Conservation (phyloP, 345 rosid genomes). For the Hibiscus mutabilis region DNA sequence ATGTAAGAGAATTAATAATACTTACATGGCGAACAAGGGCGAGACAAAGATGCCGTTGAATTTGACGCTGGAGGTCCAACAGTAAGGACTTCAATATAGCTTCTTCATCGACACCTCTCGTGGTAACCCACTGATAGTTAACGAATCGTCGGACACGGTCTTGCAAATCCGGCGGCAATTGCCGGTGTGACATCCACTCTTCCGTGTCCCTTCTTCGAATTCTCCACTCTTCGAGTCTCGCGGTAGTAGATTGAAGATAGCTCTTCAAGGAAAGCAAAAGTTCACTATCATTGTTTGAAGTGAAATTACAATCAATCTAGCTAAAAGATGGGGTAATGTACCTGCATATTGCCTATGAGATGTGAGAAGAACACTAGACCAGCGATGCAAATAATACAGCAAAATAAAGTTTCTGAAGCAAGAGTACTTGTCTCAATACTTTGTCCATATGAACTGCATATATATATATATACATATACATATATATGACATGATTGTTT, state of each 20-base stretch:
- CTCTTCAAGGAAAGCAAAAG: constrained; percentile 32
- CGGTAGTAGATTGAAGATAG: constrained; percentile 76
- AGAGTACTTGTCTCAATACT: constrained; percentile 51
- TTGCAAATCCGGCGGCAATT: constrained; percentile 64
- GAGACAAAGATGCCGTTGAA: constrained; percentile 73
- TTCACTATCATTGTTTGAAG: background rate
- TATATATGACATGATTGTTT: constrained; percentile 7
- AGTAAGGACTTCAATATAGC: constrained; percentile 63
- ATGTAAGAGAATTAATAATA: background rate
- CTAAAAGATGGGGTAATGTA: background rate
- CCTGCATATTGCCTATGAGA: constrained; percentile 89
- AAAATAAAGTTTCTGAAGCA: constrained; percentile 49
- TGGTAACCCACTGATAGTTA: constrained; percentile 77
- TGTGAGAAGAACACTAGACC: constrained; percentile 79
- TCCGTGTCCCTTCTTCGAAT: constrained; percentile 78
- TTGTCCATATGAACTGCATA: constrained; percentile 89
- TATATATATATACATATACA: constrained; percentile 6
- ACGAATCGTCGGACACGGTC: constrained; percentile 76
- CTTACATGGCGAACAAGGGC: constrained; percentile 88
- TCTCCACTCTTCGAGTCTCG: constrained; percentile 87
- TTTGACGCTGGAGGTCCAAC: constrained; percentile 64
- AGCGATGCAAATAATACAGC: constrained; percentile 55
- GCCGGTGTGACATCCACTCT: constrained; percentile 97
- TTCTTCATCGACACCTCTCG: constrained; percentile 83
- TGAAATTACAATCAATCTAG: background rate